Evolutionary conservation across 441 rosid species (phyloP).

Genomic region (Mallotus japonicus): DNA sequence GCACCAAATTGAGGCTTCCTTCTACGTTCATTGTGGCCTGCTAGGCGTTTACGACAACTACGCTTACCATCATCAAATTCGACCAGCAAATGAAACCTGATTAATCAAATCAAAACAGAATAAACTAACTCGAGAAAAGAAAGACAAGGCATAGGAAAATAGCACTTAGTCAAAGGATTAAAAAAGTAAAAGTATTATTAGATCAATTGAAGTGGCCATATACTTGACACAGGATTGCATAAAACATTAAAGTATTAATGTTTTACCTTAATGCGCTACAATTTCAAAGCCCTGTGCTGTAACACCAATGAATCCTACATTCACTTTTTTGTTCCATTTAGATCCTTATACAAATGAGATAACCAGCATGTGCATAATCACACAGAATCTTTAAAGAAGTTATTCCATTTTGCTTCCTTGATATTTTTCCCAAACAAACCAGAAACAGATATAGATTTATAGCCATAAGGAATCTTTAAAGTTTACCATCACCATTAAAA

Average conservation of each 20-base stretch:
- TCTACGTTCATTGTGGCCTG: conserved; percentile 84
- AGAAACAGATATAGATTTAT: neutral
- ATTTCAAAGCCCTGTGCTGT: neutral
- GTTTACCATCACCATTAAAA: neutral
- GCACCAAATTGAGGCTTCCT: conserved; percentile 62
- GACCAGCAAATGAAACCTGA: conserved; percentile 82
- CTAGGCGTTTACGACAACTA: conserved; percentile 86
- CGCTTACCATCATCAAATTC: conserved; percentile 92
- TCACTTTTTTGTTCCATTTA: neutral
- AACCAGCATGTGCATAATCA: neutral
- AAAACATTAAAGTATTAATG: neutral
- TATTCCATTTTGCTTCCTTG: neutral
- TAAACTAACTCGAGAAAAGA: neutral
- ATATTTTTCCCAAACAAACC: neutral
- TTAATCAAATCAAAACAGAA: conserved; percentile 12
- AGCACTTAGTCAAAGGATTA: neutral
- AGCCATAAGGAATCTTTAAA: neutral
- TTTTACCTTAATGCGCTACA: neutral
- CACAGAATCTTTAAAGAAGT: neutral
- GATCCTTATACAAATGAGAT: neutral
- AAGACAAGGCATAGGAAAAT: neutral
- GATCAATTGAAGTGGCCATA: conserved; percentile 3
- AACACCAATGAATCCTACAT: neutral
- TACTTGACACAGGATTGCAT: neutral
- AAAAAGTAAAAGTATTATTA: neutral